A percentile compares a stretch with the other conserved stretches of the same genome.
These are phyloP conservation scores for Globisporangium solare DNA, from an alignment of 352 stramenopile genomes.

Conservation along the genomic window DNA sequence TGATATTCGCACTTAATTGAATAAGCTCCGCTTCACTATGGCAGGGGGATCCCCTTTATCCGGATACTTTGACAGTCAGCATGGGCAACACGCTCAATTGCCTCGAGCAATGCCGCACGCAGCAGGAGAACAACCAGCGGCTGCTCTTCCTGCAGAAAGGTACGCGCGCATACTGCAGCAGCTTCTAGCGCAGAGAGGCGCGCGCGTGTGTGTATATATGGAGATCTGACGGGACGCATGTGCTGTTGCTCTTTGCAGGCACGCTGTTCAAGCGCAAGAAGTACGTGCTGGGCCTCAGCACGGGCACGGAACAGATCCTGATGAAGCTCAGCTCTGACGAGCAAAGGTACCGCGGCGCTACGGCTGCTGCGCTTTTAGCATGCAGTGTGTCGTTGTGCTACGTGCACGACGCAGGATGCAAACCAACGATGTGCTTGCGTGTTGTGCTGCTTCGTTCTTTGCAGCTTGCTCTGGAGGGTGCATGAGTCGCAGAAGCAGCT, in stretches of 20 bases:
- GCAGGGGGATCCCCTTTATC: neutral
- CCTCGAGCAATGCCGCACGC: conserved; percentile 65
- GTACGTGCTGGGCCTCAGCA: conserved; percentile 57
- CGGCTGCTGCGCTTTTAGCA: conserved; percentile 1
- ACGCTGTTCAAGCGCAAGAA: conserved; percentile 75
- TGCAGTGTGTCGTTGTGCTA: neutral
- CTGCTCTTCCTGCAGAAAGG: conserved; percentile 75
- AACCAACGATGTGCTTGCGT: neutral
- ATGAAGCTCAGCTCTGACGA: conserved; percentile 61
- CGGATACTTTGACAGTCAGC: neutral
- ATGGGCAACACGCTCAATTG: conserved; percentile 85
- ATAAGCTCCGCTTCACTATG: neutral
- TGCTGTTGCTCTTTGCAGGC: conserved; percentile 19
- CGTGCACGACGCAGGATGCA: neutral
- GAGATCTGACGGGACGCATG: neutral
- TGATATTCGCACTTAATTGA: conserved; percentile 2
- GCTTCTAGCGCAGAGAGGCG: too few relatives aligned
- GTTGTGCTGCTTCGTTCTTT: neutral
- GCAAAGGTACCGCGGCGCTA: conserved; percentile 28
- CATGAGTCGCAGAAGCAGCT: conserved; percentile 47
- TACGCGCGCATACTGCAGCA: conserved; percentile 7
- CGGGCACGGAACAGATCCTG: conserved; percentile 57
- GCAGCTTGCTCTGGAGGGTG: conserved; percentile 64
- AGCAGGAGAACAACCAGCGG: conserved; percentile 58
- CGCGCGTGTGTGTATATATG: too few relatives aligned